Conservation (phyloP, 1,139 yeast species). For the Geotrichum australiense region DNA sequence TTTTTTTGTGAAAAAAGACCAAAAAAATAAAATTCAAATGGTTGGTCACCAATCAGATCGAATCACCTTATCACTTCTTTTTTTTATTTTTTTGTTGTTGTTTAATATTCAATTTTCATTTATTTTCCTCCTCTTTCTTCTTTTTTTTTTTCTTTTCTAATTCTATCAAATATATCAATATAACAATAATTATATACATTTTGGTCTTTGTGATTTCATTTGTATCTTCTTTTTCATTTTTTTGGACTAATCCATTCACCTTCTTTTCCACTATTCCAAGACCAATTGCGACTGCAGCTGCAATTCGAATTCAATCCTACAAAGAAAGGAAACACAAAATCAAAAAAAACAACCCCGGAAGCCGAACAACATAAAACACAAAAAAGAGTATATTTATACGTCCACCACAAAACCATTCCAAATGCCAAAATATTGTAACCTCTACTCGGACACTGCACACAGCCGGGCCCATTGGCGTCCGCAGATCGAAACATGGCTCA, state of each 20-base stretch:
- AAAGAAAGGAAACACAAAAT: no score
- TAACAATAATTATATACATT: background rate
- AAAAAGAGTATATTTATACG: no score
- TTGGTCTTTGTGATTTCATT: background rate
- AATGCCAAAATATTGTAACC: slow-evolving; percentile 22
- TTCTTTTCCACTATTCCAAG: background rate
- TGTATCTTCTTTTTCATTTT: slow-evolving; percentile 1
- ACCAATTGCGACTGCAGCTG: slow-evolving; percentile 1
- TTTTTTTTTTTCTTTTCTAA: background rate
- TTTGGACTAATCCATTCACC: background rate
- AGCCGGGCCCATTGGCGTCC: slow-evolving; percentile 34
- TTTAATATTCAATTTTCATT: background rate
- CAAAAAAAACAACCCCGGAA: no score
- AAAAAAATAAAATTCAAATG: no score
- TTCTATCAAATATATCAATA: background rate
- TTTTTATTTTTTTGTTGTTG: background rate
- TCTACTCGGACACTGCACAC: slow-evolving; percentile 39
- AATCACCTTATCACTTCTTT: slow-evolving; percentile 5
- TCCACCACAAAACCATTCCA: no score
- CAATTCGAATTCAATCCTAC: no score
- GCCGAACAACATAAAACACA: no score
- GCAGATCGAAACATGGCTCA: slow-evolving; percentile 36
- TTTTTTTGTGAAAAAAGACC: no score
- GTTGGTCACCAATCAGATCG: slow-evolving; percentile 8
- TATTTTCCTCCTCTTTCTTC: background rate